These are phyloP conservation scores for Oryza brachyantha DNA, from an alignment of 176 grass and related monocot genomes.

Conservation along the genomic window DNA sequence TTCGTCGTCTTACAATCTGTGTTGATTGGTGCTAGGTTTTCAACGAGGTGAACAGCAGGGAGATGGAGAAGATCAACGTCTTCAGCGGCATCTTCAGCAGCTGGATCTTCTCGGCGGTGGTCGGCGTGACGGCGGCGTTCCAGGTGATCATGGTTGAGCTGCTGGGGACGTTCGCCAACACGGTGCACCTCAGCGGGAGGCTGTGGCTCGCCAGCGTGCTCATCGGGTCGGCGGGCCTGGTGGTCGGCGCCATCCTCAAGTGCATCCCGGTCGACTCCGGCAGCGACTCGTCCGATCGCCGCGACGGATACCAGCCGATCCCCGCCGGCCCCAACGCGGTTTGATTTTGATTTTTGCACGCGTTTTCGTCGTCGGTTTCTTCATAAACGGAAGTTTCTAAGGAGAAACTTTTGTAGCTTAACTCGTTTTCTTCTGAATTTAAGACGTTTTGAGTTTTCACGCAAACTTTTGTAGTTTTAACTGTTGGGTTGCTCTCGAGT, in stretches of 20 bases:
- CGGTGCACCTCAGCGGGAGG: slow-evolving; percentile 48
- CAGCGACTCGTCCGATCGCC: not conserved
- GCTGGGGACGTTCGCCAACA: slow-evolving; percentile 73
- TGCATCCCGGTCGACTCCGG: slow-evolving; percentile 50
- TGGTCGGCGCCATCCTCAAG: slow-evolving; percentile 66
- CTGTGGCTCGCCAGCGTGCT: slow-evolving; percentile 72
- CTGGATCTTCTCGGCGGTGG: slow-evolving; percentile 73
- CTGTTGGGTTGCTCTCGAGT: no score
- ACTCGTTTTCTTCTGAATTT: no score
- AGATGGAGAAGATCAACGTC: slow-evolving; percentile 95
- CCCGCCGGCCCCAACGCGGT: slow-evolving; percentile 61
- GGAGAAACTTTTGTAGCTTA: not conserved
- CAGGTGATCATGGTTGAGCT: slow-evolving; percentile 81
- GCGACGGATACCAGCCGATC: slow-evolving; percentile 61
- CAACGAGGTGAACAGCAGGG: slow-evolving; percentile 91
- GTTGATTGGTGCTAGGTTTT: slow-evolving; percentile 48
- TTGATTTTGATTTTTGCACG: slow-evolving; percentile 42
- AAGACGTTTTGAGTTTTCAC: no score
- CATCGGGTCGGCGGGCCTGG: slow-evolving; percentile 59
- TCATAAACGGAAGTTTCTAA: not conserved
- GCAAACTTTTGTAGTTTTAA: no score
- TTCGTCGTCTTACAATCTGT: not conserved
- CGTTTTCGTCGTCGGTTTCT: not conserved
- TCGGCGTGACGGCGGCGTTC: slow-evolving; percentile 55
- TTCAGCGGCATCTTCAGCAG: slow-evolving; percentile 72